A percentile compares a stretch with the other conserved stretches of the same genome.
Conservation (phyloP, 257 asterid genomes). For the Verbascum thapsus region DNA sequence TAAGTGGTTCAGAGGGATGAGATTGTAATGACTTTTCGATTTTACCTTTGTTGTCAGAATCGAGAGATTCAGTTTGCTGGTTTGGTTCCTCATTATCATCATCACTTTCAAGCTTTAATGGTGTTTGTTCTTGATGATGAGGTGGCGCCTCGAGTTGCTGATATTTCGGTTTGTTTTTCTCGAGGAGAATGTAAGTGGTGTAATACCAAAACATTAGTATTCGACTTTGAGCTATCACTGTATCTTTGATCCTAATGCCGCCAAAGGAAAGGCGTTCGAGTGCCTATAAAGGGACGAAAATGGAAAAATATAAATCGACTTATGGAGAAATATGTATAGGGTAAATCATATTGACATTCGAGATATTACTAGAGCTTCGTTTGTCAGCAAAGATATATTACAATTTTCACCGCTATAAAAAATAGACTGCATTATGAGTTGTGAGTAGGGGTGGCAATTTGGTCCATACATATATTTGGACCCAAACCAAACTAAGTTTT, state of each 20-base stretch:
- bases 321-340: background rate
- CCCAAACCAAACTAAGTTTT: too few relatives aligned
- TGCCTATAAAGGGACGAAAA: constrained; percentile 49
- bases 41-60: constrained; percentile 79
- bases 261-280: constrained; percentile 85
- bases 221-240: constrained; percentile 78
- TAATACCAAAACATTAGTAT: constrained; percentile 85
- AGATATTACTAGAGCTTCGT: too few relatives aligned
- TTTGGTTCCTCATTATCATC: constrained; percentile 45
- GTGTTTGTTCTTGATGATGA: constrained; percentile 38
- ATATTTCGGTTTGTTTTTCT: constrained; percentile 88
- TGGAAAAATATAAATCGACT: constrained; percentile 1
- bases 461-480: too few relatives aligned
- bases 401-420: too few relatives aligned
- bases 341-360: background rate
- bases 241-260: constrained; percentile 69
- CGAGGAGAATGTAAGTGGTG: constrained; percentile 84
- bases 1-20: constrained; percentile 71
- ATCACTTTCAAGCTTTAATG: constrained; percentile 44
- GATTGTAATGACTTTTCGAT: constrained; percentile 63
- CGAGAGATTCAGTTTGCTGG: constrained; percentile 51
- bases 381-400: too few relatives aligned
- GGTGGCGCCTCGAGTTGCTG: constrained; percentile 74
- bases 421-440: too few relatives aligned
- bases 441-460: too few relatives aligned